Evolutionary conservation across 1,139 yeast species (phyloP), one percentile per base, ranked within the genome.

Genomic region (Magnusiomyces tetraspermus): DNA sequence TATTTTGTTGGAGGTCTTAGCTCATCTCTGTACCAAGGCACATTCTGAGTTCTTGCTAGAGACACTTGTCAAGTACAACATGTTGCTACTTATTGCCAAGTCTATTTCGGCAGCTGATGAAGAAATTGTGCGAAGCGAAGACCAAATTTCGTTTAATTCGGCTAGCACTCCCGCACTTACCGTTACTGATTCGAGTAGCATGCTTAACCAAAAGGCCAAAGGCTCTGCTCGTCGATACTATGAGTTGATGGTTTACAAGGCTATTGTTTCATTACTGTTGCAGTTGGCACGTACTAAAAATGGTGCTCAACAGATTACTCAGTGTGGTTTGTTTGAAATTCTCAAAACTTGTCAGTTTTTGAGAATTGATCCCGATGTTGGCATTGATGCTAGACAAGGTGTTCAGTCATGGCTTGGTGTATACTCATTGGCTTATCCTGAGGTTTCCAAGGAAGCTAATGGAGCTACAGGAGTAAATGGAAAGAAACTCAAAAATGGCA

Each of bases 271-370:
- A 57, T 76, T 89, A 53, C 71, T 90, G 56, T 75, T 83, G 1
- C 77, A 94, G 60, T 76, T 90, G 10, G 88, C 95, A 0, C 87
- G 85, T 62, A 79, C 85, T 0, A 78, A 87, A 58, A 64, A 67
- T 6, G 97, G 98, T 1, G 88, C 97, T 0, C 78, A 80, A 53
- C 83, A 83, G 55, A 71, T 90, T 54, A 70, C 88, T 30, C 90
- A 87, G 62, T 78, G 85, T 63, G 95, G 85, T 51, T 53, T 72
- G 23, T 83, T 88, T 65, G 75, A 80, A 31, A 74, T 80, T 0
- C 73, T 89, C 53, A 77, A 74, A 55, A 73, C 77, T 30, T 79
- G 85, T 48, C 70, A 71, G 36, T 78, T 87, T 60, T 70, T 88
- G 51, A 67, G 73, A 46, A 74, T 83, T 48, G 96, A 89, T 64